These are phyloP conservation scores for Scalesia atractyloides DNA, from an alignment of 129 eudicot species.

Conservation along the genomic window DNA sequence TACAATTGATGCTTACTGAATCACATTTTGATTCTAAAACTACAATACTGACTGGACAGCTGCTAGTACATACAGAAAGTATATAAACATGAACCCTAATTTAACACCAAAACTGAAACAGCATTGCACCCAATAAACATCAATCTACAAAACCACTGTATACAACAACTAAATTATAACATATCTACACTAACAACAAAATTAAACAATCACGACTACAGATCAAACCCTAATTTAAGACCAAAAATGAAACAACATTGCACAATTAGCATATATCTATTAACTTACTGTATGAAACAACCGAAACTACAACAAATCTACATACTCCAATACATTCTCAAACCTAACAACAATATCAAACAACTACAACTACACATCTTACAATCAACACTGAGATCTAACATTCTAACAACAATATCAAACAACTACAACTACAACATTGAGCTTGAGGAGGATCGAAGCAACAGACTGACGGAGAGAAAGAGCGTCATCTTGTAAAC, in stretches of 20 bases:
- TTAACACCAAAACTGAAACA: not conserved
- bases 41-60: slow-evolving; percentile 8
- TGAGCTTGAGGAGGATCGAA: slow-evolving; percentile 67
- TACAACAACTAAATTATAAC: not conserved
- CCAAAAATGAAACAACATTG: slow-evolving; percentile 6
- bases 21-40: not conserved
- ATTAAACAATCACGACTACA: not conserved
- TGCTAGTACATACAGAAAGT: not conserved
- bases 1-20: slow-evolving; percentile 2
- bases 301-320: not conserved
- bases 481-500: slow-evolving; percentile 93
- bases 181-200: not conserved
- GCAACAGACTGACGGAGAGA: slow-evolving; percentile 86
- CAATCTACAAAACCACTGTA: too few species aligned
- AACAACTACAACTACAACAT: too few species aligned
- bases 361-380: not conserved
- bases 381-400: slow-evolving; percentile 9
- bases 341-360: too few species aligned
- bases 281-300: not conserved
- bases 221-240: not conserved
- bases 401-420: too few species aligned
- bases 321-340: not conserved
- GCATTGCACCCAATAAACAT: too few species aligned
- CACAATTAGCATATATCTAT: not conserved
- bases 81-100: slow-evolving; percentile 13